These are phyloP conservation scores for Penicillium fuscoglaucum DNA, from an alignment of 2,329 filamentous ascomycete species.

Conservation along the genomic window DNA sequence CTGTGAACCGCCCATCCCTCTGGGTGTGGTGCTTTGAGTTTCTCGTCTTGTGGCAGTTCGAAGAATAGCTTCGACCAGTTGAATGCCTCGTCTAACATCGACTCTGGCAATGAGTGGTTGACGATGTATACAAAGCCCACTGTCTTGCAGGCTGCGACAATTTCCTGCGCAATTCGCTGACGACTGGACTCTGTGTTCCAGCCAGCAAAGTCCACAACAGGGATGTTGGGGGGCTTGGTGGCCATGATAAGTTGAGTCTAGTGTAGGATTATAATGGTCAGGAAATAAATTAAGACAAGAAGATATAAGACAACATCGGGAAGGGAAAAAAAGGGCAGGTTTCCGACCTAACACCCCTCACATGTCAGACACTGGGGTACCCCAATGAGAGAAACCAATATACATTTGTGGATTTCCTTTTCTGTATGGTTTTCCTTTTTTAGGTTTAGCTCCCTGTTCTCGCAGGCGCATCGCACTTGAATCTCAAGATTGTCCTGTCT, in stretches of 20 bases:
- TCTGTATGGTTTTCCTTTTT: neutral
- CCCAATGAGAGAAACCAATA: neutral
- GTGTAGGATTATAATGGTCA: neutral
- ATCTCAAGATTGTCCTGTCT: neutral
- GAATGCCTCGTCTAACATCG: constrained; percentile 47
- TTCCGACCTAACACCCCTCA: neutral
- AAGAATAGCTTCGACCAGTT: constrained; percentile 48
- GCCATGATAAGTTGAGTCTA: neutral
- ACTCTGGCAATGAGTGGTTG: constrained; percentile 48
- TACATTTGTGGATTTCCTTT: neutral
- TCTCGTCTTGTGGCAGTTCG: constrained; percentile 46
- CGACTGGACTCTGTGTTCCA: constrained; percentile 37
- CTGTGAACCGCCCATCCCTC: constrained; percentile 52
- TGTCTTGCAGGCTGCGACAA: constrained; percentile 45
- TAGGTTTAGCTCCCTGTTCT: neutral
- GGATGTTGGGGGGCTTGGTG: constrained; percentile 27
- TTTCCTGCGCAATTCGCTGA: constrained; percentile 38
- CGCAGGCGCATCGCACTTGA: neutral
- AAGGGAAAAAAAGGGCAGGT: neutral
- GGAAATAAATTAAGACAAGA: neutral
- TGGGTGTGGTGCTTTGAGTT: constrained; percentile 53
- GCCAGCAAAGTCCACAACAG: constrained; percentile 42
- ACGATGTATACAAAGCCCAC: constrained; percentile 53
- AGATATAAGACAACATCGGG: neutral
- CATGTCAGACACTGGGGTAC: neutral